Evolutionary conservation across 2,329 filamentous ascomycete species (phyloP).

Genomic region (Diplocarpon mali): DNA sequence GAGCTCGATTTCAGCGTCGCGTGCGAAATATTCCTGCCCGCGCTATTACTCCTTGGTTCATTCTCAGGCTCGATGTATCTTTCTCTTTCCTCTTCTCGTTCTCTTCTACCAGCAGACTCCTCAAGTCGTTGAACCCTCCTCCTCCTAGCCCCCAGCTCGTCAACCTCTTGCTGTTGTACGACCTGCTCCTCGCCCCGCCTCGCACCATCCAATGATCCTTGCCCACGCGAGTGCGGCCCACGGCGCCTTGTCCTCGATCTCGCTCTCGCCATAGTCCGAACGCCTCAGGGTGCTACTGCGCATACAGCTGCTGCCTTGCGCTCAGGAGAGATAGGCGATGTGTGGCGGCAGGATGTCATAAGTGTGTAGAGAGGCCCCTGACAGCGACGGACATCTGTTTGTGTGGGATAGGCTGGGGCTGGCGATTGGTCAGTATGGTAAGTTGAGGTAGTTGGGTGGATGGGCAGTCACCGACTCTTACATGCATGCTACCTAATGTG

Average conservation of each 20-base stretch:
- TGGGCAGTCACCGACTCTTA: too few relatives aligned
- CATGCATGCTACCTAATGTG: too few relatives aligned
- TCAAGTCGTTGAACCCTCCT: constrained; percentile 23
- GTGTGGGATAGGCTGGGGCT: constrained; percentile 11
- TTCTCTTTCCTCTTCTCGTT: neutral
- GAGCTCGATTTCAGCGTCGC: constrained; percentile 15
- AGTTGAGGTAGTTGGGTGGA: too few relatives aligned
- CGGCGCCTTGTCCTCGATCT: neutral
- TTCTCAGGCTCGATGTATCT: neutral
- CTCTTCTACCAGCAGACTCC: constrained; percentile 1
- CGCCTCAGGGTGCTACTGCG: neutral
- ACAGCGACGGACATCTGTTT: constrained; percentile 17
- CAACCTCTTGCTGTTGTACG: constrained; percentile 16
- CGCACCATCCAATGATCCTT: constrained; percentile 20
- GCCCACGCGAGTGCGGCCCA: constrained; percentile 10
- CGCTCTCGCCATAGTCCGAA: neutral
- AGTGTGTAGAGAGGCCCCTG: neutral
- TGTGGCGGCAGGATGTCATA: neutral
- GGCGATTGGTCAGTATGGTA: too few relatives aligned
- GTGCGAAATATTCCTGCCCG: constrained; percentile 17
- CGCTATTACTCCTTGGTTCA: neutral
- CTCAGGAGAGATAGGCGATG: constrained; percentile 2
- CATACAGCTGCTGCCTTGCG: neutral
- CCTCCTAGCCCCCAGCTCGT: constrained; percentile 15
- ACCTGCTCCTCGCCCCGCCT: constrained; percentile 15